Evolutionary conservation across 129 eudicot genomes (phyloP).

Genomic region (Logfia minima): DNA sequence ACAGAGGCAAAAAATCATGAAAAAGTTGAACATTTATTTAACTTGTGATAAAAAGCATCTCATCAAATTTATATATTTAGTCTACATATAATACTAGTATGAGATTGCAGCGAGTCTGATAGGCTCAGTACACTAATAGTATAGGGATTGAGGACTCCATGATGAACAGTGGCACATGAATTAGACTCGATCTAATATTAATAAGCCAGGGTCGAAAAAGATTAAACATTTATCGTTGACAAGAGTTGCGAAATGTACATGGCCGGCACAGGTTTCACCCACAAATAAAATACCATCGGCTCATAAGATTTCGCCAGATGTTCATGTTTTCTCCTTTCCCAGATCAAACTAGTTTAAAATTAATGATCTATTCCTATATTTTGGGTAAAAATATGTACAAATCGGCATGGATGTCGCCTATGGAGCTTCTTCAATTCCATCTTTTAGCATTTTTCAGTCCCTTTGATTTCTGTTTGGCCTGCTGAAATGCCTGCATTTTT

Average conservation of each 20-base stretch:
- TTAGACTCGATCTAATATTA: not conserved
- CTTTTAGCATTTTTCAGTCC: constrained; percentile 74
- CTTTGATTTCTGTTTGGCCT: constrained; percentile 84
- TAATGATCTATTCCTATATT: constrained; percentile 33
- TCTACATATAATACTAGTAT: not conserved
- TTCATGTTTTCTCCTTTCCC: not conserved
- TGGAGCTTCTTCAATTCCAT: constrained; percentile 61
- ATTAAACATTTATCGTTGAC: not conserved
- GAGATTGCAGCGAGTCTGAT: not conserved
- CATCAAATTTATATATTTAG: not conserved
- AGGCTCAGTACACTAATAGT: too few relatives aligned
- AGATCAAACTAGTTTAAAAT: constrained; percentile 10
- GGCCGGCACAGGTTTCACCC: constrained; percentile 1
- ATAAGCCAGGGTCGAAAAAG: not conserved
- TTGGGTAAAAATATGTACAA: constrained; percentile 31
- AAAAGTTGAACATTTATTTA: too few relatives aligned
- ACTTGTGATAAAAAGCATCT: not conserved
- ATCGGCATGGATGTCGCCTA: constrained; percentile 14
- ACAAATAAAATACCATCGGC: constrained; percentile 17
- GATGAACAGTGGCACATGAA: not conserved
- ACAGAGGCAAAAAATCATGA: too few relatives aligned
- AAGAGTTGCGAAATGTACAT: not conserved
- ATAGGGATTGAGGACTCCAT: not conserved
- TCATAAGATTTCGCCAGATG: constrained; percentile 11
- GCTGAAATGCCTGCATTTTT: constrained; percentile 88